Evolutionary conservation across 345 rosid genomes (phyloP).

Genomic region (Anastatica hierochuntica): DNA sequence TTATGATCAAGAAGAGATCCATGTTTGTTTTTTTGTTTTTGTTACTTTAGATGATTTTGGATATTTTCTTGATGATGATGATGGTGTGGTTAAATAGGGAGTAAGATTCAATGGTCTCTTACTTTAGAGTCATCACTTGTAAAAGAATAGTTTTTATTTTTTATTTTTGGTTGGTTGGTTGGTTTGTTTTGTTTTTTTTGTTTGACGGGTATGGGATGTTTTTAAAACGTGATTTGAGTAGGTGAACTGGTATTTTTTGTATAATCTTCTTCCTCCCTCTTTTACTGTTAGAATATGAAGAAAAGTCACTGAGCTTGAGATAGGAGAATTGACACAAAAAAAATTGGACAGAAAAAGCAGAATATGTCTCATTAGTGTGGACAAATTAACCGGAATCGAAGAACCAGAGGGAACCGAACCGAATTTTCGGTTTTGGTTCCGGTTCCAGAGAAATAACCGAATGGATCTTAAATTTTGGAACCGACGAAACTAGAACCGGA

Average conservation of each 20-base stretch:
- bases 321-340: no score
- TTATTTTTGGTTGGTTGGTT: conserved; percentile 7
- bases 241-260: conserved; percentile 8
- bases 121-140: background rate
- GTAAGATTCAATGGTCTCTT: background rate
- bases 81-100: background rate
- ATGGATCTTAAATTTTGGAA: no score
- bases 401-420: no score
- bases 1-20: conserved; percentile 16
- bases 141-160: background rate
- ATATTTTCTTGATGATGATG: background rate
- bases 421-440: no score
- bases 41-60: background rate
- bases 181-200: conserved; percentile 2
- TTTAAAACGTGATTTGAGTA: conserved; percentile 26
- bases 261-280: no score
- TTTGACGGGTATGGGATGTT: conserved; percentile 17
- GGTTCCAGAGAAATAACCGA: no score
- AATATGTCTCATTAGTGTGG: no score
- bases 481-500: no score
- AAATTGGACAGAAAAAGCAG: no score
- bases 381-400: no score
- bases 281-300: no score
- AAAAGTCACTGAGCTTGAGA: no score
- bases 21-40: background rate